phyloP scores from a whole-genome alignment of 169 alveolate species.

The Babesia divergens region DNA sequence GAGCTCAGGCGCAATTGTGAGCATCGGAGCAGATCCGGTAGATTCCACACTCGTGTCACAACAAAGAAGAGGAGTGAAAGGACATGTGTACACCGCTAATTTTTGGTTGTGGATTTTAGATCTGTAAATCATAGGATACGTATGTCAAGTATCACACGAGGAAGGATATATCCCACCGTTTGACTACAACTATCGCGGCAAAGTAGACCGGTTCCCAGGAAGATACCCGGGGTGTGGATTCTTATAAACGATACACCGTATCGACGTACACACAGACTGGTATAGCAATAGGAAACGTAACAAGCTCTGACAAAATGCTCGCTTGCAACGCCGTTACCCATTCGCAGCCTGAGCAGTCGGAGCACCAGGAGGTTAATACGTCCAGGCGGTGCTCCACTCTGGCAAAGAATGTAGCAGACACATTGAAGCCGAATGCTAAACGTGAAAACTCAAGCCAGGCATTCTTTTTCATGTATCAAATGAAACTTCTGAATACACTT shows the following conservation, averaged over 20 bases:
- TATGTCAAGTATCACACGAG: no score
- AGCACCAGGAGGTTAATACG: slow-evolving; percentile 1
- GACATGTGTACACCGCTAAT: slow-evolving; percentile 2
- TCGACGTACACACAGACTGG: no score
- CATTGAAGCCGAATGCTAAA: neutral
- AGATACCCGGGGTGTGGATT: no score
- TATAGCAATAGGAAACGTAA: no score
- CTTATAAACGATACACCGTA: no score
- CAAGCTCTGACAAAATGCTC: slow-evolving; percentile 24
- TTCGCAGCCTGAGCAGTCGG: slow-evolving; percentile 6
- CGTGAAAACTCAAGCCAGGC: slow-evolving; percentile 9
- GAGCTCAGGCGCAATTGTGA: slow-evolving; percentile 19
- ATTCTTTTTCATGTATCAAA: slow-evolving; percentile 44
- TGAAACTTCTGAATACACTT: slow-evolving; percentile 59
- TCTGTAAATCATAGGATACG: no score
- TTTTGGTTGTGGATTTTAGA: slow-evolving; percentile 15
- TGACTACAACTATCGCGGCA: no score
- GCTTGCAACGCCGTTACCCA: slow-evolving; percentile 1
- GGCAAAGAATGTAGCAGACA: neutral
- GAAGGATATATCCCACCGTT: no score
- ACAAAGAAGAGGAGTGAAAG: neutral
- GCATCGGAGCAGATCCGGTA: slow-evolving; percentile 3
- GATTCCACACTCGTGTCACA: slow-evolving; percentile 14
- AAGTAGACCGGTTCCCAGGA: no score
- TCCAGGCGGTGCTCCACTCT: neutral